These are phyloP conservation scores for Malassezia slooffiae DNA, from an alignment of 1,284 basidiomycete species.

Conservation along the genomic window DNA sequence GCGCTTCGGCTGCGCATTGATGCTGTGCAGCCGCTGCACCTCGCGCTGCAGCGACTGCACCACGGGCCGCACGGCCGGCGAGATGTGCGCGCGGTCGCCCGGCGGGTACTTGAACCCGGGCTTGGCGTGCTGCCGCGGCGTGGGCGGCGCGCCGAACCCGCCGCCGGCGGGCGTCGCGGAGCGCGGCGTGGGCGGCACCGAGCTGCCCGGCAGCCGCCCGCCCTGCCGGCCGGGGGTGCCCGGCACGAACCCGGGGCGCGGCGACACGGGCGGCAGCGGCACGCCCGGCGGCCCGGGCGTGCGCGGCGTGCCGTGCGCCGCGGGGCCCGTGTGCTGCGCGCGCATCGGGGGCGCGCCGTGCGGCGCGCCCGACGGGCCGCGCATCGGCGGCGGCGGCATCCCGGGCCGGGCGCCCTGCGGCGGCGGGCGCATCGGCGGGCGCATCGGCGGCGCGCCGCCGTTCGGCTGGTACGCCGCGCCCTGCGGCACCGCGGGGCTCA, in stretches of 20 bases:
- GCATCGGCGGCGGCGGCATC: background rate
- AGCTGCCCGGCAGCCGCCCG: background rate
- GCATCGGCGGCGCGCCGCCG: conserved; percentile 6
- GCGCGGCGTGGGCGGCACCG: conserved; percentile 5
- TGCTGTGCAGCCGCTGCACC: conserved; percentile 22
- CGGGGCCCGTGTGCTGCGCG: conserved; percentile 8
- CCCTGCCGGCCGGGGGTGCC: background rate
- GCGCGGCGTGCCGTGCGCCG: conserved; percentile 5
- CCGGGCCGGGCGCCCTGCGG: background rate
- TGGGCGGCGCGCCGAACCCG: conserved; percentile 38
- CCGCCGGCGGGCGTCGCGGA: conserved; percentile 37
- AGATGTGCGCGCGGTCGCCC: conserved; percentile 83
- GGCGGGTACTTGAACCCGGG: conserved; percentile 64
- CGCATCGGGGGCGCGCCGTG: conserved; percentile 1
- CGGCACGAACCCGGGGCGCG: background rate
- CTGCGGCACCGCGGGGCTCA: background rate
- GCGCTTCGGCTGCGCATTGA: conserved; percentile 60
- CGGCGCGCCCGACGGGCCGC: background rate
- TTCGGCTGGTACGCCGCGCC: too few species aligned
- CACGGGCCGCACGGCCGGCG: conserved; percentile 59
- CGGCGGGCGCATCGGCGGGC: conserved; percentile 6
- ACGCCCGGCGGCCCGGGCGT: background rate
- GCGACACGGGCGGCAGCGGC: conserved; percentile 1
- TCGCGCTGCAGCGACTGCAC: conserved; percentile 49
- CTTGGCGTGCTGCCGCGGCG: conserved; percentile 23